Evolutionary conservation across 306 rosid species (phyloP).

Genomic region (Castanea mollissima): DNA sequence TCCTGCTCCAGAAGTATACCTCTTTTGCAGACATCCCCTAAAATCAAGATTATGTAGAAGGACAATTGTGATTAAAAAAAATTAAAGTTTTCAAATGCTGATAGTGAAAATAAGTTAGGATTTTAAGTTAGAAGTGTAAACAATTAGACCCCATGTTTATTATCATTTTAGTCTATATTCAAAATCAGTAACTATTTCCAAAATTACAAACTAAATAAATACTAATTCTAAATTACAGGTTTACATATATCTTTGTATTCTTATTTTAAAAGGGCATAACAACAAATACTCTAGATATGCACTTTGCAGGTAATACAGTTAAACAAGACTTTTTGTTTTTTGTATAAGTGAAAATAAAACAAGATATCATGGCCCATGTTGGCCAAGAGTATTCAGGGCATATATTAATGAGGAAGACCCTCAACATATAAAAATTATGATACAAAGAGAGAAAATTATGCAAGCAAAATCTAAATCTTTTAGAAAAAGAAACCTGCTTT

Average conservation of each 20-base stretch:
- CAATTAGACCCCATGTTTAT: no score
- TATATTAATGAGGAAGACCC: neutral
- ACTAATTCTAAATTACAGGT: no score
- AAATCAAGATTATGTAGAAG: constrained; percentile 10
- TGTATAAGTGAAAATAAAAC: neutral
- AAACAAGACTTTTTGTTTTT: neutral
- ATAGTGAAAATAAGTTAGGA: no score
- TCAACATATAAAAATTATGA: neutral
- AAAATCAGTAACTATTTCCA: no score
- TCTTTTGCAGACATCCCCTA: constrained; percentile 29
- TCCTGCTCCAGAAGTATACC: constrained; percentile 19
- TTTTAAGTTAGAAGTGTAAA: no score
- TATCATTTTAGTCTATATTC: no score
- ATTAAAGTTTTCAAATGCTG: no score
- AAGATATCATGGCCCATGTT: constrained; percentile 9
- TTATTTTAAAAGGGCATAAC: neutral
- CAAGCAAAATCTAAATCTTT: constrained; percentile 12
- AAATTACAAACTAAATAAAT: no score
- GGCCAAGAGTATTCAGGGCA: constrained; percentile 6
- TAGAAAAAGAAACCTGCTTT: constrained; percentile 33
- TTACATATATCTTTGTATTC: no score
- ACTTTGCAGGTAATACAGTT: neutral
- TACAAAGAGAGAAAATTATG: neutral
- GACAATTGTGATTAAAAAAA: no score
- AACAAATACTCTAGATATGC: constrained; percentile 4